Evolutionary conservation across 306 rosid species (phyloP), one percentile per base, ranked within the genome.

Genomic region (Lathyrus aphaca): DNA sequence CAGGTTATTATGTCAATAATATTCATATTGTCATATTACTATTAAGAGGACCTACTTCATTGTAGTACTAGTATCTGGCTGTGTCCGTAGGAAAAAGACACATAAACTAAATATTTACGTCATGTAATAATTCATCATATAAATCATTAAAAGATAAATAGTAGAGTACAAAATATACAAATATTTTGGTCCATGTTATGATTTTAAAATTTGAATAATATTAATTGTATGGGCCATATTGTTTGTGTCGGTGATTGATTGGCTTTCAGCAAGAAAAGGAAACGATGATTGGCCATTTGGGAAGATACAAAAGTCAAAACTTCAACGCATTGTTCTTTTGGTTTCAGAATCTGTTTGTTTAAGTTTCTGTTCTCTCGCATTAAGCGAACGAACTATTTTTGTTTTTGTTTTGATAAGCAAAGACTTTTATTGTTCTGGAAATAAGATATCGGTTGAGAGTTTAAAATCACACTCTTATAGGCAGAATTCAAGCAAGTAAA

Each of bases 171-270:
- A n/a, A n/a, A 6, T 23, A 15, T 55, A 12, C 16, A 63, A 6
- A 21, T 23, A n/a, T 64, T 23, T 40, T 58, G 64, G 64, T 58
- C 43, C 18, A 58, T 16, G 21, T 15, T n/a, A 59, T 59, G 45
- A 59, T 35, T 32, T 29, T 59, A 29, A 55, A 12, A 29, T 29
- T 30, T 45, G 46, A 44, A 39, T 43, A 25, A 29, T 3, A 19
- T 53, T 48, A 65, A 42, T 61, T 18, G 6, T 63, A 32, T 57
- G 75, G 64, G 29, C 21, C 32, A 73, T 55, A 75, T 42, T 13
- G 23, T 72, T 27, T 5, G 78, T 60, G 86, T 84, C 84, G 86
- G 87, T 84, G 81, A 78, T 62, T 58, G 29, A 50, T 30, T 71
- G 78, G 69, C 49, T 25, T 68, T 75, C 44, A 15, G 15, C 46